Conservation (phyloP, 129 eudicot genomes). For the Pseudognaphalium luteoalbum region DNA sequence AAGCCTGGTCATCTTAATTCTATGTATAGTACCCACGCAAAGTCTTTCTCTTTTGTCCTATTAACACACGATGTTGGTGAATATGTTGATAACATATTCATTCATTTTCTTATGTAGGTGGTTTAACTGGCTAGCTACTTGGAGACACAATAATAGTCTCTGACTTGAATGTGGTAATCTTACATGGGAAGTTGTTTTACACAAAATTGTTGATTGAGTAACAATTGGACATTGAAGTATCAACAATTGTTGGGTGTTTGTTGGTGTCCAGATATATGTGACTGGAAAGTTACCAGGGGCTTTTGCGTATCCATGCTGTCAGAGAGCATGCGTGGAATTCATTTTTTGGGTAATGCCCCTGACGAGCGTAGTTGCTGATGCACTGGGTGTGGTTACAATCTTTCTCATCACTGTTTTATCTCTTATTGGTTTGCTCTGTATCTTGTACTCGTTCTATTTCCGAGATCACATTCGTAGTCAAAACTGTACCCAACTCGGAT, state of each 20-base stretch:
- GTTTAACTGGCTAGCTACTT: constrained; percentile 33
- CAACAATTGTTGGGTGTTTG: constrained; percentile 8
- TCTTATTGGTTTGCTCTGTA: constrained; percentile 68
- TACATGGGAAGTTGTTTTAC: not conserved
- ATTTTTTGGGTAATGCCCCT: constrained; percentile 95
- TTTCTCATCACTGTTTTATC: constrained; percentile 58
- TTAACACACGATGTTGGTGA: not conserved
- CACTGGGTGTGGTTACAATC: constrained; percentile 97
- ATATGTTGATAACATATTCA: constrained; percentile 17
- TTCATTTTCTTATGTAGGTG: constrained; percentile 34
- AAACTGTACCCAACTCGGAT: constrained; percentile 52
- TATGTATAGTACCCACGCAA: not conserved
- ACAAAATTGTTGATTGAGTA: not conserved
- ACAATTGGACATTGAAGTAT: constrained; percentile 14
- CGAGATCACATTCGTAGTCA: constrained; percentile 61
- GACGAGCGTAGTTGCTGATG: constrained; percentile 87
- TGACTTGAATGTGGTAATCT: constrained; percentile 7
- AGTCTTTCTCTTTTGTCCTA: not conserved
- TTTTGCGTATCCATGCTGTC: constrained; percentile 78
- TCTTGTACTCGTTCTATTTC: constrained; percentile 68
- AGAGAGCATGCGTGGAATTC: constrained; percentile 94
- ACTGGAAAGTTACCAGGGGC: constrained; percentile 33
- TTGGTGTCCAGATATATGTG: constrained; percentile 27
- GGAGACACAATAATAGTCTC: constrained; percentile 22
- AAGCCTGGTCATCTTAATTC: not conserved